Base-by-base conservation (phyloP, 768 basidiomycete genomes). In the Sporobolomyces roseus region DNA sequence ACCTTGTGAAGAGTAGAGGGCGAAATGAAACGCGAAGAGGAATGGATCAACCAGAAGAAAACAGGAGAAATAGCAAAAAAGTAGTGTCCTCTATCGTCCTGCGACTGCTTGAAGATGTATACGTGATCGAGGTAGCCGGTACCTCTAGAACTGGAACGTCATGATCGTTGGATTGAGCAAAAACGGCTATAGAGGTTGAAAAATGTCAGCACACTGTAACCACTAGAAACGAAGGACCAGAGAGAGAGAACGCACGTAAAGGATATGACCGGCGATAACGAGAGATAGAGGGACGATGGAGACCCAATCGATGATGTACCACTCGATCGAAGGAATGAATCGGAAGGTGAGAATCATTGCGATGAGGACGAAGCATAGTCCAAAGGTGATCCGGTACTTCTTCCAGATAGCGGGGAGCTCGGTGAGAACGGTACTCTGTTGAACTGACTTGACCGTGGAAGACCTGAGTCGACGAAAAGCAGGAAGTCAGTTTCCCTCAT, bases 381-480 rank as follows among this genome's bases (percentile, higher is more conserved):
- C 66, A 68, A 67, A 67, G 25, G 23, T 83, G 61, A 85, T 75
- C 82, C 88, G 86, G 80, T 89, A 93, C 4, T 89, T 86, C 68
- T 85, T 85, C 76, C 88, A 81, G 77, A 93, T 92, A 64, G 85
- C 84, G 2, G 92, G 92, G 16, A 92, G 86, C 77, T 93, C 91
- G 59, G 87, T 85, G 84, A 90, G 92, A 82, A 94, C 92, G 77
- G 92, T 93, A 12, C 88, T 89, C 54, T 86, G 83, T 77, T 90
- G 87, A 36, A 91, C 91, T 78, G 90, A 88, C 83, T 91, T 92
- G 73, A 84, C 84, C 9, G 89, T 90, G 9, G 88, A 86, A 23
- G 36, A 27, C 58, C 58, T 35, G 5, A n/a, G 13, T 30, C 19
- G 21, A 6, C 4, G 32, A 36, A n/a, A 55, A 30, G n/a, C n/a